Base-by-base conservation (phyloP, 352 stramenopile genomes). In the Halophytophthora polymorphica region DNA sequence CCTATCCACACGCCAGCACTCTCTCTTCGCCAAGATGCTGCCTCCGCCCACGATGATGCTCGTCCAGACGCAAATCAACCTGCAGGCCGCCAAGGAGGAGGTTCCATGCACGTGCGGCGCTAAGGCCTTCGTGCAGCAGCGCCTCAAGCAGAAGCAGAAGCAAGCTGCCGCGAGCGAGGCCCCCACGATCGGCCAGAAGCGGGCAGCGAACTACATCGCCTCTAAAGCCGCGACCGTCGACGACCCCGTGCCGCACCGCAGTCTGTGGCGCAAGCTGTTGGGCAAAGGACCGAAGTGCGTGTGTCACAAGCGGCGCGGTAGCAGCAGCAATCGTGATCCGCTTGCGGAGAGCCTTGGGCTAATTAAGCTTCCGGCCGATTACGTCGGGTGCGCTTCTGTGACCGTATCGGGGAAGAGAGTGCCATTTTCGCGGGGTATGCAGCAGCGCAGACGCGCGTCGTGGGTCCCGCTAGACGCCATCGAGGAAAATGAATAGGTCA, bases 221-320 rank as follows among this genome's bases (percentile, higher is more conserved):
- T 4, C 4, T 8, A 31, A 8, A 10, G 18, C 18, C 21, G 4
- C 36, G n/a, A 35, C 45, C 21, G 47, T 48, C n/a, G 45, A 61
- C 23, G 38, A 29, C 13, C 41, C 62, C 13, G 51, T 50, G 31
- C 61, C 56, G 21, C 77, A 81, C 59, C 73, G 69, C 46, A 81
- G 69, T 47, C 58, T 81, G 22, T 84, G 73, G 73, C 70, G 73
- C 50, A 81, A 81, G 50, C 44, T 84, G 18, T 44, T 84, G 21
- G 69, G 73, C 23, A 73, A 75, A 29, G 73, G 73, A 3, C 73
- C 73, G 47, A 84, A 84, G 65, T 84, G 73, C 57, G 56, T 77
- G 19, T 84, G 73, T 36, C 40, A 50, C 6, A 64, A 71, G 51
- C 35, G 44, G 17, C 14, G 11, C 29, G 10, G n/a, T 35, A 10